Base-by-base conservation (phyloP, 1,284 basidiomycete species). In the Ustilago tritici region DNA sequence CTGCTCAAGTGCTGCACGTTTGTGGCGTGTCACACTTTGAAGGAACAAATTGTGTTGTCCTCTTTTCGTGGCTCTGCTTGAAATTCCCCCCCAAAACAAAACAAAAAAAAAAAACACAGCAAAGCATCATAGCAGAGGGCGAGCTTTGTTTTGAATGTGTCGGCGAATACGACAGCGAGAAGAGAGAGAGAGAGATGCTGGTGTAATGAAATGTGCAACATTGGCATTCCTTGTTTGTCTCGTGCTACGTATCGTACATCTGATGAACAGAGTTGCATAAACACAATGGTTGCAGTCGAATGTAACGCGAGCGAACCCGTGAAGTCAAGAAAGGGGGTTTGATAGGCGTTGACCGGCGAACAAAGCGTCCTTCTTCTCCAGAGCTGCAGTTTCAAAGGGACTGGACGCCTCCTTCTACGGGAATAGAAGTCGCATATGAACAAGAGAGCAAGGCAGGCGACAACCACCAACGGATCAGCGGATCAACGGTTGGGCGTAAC, bases 301-400 rank as follows among this genome's bases (percentile, higher is more conserved):
- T 49, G 46, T 23, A 49, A 49, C 46, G 23, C 46, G 46, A 49
- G 46, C 46, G 8, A 49, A 28, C n/a, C 46, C 46, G 7, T 49
- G 46, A n/a, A 49, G n/a, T 34, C 31, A 53, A 34, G 23, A 53
- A 35, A 34, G n/a, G 32, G 50, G 50, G 40, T 23, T 23, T 41
- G 40, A 49, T 23, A 14, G 46, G n/a, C 46, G 46, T 49, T 35
- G 32, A 17, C 50, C 50, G 50, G 31, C 50, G 50, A 35, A 53
- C 50, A 53, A 53, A 53, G 50, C 50, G 28, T 17, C 23, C 32
- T 32, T 53, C 31, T n/a, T 15, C 17, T 41, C 23, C 46, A 49
- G 23, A 19, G 46, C 46, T 19, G 46, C 46, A 49, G 46, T 23
- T 49, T 49, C 46, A 19, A 49, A 19, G 46, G 46, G 46, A 49